phyloP scores from a whole-genome alignment of 345 rosid genomes.

The Heritiera fomes region DNA sequence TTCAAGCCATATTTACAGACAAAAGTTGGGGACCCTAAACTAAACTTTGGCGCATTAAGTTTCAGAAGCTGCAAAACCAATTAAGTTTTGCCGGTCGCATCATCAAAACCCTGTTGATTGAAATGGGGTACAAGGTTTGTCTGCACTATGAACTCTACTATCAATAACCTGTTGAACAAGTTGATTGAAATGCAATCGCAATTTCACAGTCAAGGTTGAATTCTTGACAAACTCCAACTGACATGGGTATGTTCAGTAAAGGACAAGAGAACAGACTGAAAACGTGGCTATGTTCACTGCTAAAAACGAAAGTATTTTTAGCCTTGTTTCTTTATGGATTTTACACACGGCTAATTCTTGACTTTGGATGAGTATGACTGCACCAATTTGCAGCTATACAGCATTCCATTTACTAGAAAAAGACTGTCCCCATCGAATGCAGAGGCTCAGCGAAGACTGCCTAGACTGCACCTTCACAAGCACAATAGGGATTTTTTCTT shows the following conservation, averaged over 20 bases:
- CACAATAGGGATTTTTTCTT: not conserved
- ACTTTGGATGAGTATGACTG: not conserved
- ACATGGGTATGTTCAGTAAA: no score
- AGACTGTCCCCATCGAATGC: conserved; percentile 5
- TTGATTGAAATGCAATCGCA: no score
- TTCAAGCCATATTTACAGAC: not conserved
- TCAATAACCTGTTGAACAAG: no score
- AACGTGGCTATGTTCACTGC: not conserved
- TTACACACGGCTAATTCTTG: not conserved
- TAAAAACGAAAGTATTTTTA: not conserved
- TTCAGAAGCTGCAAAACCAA: not conserved
- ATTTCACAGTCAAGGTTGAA: no score
- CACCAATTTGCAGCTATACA: not conserved
- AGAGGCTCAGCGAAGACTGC: not conserved
- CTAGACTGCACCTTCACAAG: not conserved
- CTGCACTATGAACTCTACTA: no score
- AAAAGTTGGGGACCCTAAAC: not conserved
- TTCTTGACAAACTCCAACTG: no score
- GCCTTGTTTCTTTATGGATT: not conserved
- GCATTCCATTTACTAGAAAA: not conserved
- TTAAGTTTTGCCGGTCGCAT: not conserved
- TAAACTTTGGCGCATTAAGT: not conserved
- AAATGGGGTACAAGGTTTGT: not conserved
- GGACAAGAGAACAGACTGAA: no score
- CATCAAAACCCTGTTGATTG: not conserved